Percentiles rank a stretch among this genome's conserved stretches.
phyloP scores from a whole-genome alignment of 257 asterid genomes.

The Jacaranda copaia region DNA sequence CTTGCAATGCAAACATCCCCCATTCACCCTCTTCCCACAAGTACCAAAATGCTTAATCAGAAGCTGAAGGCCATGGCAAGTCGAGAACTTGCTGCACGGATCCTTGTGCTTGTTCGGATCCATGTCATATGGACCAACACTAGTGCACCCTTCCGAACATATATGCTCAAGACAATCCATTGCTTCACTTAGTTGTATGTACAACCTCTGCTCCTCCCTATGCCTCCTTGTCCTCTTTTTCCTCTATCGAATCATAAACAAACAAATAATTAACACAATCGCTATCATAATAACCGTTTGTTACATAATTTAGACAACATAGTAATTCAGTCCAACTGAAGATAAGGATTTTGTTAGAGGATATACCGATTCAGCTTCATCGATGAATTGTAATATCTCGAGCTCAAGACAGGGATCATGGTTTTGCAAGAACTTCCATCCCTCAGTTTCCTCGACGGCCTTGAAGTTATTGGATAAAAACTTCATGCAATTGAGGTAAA shows the following conservation, averaged over 20 bases:
- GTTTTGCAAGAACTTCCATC: constrained; percentile 80
- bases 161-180: constrained; percentile 92
- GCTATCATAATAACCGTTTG: too few relatives aligned
- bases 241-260: constrained; percentile 52
- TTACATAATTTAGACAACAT: too few relatives aligned
- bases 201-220: constrained; percentile 60
- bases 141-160: constrained; percentile 87
- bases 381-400: constrained; percentile 81
- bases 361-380: constrained; percentile 78
- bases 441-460: constrained; percentile 81
- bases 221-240: constrained; percentile 67
- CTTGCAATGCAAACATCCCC: constrained; percentile 76
- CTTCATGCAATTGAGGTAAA: constrained; percentile 75
- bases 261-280: background rate
- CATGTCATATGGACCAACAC: constrained; percentile 75
- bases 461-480: constrained; percentile 56
- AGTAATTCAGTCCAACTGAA: background rate
- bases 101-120: constrained; percentile 56
- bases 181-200: constrained; percentile 81
- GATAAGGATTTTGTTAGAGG: background rate
- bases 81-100: constrained; percentile 80
- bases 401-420: constrained; percentile 88
- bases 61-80: constrained; percentile 87
- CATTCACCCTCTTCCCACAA: constrained; percentile 75
- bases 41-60: constrained; percentile 77